A percentile compares a stretch with the other conserved stretches of the same genome.
Evolutionary conservation across 2,329 filamentous ascomycete species (phyloP).

Genomic region (Aspergillus piperis): DNA sequence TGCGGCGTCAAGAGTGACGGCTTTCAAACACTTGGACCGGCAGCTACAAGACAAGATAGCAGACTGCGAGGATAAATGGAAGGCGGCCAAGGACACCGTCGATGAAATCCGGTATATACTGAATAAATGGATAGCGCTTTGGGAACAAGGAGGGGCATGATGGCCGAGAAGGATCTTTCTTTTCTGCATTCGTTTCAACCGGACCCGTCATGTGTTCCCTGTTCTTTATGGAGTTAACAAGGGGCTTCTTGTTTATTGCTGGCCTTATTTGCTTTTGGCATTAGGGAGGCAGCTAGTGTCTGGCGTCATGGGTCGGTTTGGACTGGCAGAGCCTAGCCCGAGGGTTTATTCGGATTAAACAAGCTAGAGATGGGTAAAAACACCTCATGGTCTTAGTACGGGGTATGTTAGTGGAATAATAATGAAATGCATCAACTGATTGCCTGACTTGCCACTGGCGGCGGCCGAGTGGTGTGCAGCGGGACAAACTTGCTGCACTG

Average conservation of each 20-base stretch:
- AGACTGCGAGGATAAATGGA: conserved; percentile 59
- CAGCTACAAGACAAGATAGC: conserved; percentile 54
- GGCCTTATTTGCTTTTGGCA: not conserved
- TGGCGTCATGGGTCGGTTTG: not conserved
- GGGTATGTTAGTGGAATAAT: not conserved
- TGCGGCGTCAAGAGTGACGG: no score
- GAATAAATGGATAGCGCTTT: conserved; percentile 24
- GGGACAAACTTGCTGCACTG: not conserved
- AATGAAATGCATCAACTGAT: not conserved
- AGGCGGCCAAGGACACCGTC: conserved; percentile 39
- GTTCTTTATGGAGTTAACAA: not conserved
- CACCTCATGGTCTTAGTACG: not conserved
- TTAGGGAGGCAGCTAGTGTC: not conserved
- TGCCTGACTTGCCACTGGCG: not conserved
- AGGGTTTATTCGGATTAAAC: not conserved
- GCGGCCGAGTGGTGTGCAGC: not conserved
- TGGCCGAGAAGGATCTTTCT: not conserved
- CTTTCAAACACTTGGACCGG: no score
- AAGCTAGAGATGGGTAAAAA: not conserved
- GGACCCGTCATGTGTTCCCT: not conserved
- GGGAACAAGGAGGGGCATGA: conserved; percentile 1
- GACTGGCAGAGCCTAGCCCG: not conserved
- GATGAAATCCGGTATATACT: conserved; percentile 22
- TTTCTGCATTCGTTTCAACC: not conserved
- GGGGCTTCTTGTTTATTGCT: not conserved